A percentile compares a stretch with the other conserved stretches of the same genome.
Conservation (phyloP, 129 eudicot genomes). For the Chrysanthemum seticuspe region DNA sequence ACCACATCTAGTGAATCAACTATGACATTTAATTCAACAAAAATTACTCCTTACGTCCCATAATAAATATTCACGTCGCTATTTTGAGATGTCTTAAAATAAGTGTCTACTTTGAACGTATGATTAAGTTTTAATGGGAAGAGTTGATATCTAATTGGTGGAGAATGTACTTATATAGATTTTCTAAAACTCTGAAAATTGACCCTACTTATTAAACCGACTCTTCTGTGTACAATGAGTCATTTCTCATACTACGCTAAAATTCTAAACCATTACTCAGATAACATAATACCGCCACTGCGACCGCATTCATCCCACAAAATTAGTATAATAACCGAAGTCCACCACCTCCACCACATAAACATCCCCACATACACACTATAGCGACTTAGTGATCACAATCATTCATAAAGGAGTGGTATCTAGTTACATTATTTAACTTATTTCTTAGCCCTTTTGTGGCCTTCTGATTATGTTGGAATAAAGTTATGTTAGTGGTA, state of each 20-base stretch:
- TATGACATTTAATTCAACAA: too few species aligned
- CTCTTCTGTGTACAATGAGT: neutral
- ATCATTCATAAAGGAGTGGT: conserved; percentile 12
- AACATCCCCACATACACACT: conserved; percentile 24
- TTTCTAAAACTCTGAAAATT: too few species aligned
- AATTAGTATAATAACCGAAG: neutral
- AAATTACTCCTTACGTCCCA: too few species aligned
- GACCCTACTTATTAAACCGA: neutral
- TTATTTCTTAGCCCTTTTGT: conserved; percentile 13
- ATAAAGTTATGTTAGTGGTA: conserved; percentile 23
- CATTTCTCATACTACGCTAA: neutral
- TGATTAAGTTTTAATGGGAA: too few species aligned
- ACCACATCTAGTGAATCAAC: too few species aligned
- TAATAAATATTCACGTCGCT: too few species aligned
- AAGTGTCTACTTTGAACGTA: too few species aligned
- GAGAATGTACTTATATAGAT: too few species aligned
- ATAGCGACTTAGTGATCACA: neutral
- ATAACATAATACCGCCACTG: neutral
- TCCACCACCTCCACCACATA: conserved; percentile 4
- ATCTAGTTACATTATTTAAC: neutral
- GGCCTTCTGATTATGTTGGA: conserved; percentile 28
- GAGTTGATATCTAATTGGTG: too few species aligned
- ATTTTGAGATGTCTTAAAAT: too few species aligned
- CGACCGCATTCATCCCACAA: neutral
- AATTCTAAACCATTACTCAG: neutral